phyloP scores from a whole-genome alignment of 495 filamentous ascomycete species.

The Cercophora sp. region DNA sequence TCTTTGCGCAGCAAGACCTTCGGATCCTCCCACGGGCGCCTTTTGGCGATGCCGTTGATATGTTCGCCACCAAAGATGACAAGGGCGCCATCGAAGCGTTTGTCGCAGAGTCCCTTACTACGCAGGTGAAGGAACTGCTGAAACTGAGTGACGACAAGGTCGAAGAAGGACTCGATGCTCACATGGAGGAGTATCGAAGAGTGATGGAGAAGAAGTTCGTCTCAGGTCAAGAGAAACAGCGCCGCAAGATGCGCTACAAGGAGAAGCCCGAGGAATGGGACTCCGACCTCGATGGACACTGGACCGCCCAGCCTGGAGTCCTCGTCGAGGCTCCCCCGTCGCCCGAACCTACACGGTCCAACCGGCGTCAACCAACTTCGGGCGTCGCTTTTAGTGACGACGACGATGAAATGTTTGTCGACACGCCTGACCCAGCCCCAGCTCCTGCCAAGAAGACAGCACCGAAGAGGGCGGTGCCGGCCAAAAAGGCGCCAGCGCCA shows the following conservation, averaged over 20 bases:
- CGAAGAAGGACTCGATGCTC: constrained; percentile 51
- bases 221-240: constrained; percentile 60
- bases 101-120: constrained; percentile 71
- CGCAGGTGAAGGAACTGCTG: constrained; percentile 72
- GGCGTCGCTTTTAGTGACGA: constrained; percentile 22
- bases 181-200: constrained; percentile 67
- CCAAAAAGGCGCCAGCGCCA: constrained; percentile 36
- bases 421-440: constrained; percentile 23
- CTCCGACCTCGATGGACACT: constrained; percentile 75
- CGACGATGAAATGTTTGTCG: constrained; percentile 40
- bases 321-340: constrained; percentile 43
- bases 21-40: constrained; percentile 87
- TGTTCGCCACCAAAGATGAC: constrained; percentile 94
- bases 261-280: constrained; percentile 85
- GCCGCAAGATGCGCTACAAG: constrained; percentile 52
- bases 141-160: constrained; percentile 65
- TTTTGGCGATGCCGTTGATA: constrained; percentile 88
- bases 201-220: constrained; percentile 70
- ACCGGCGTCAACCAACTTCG: constrained; percentile 22
- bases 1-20: constrained; percentile 75
- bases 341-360: constrained; percentile 43
- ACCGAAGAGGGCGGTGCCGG: constrained; percentile 42
- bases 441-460: constrained; percentile 32
- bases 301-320: constrained; percentile 75
- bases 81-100: constrained; percentile 89